These are phyloP conservation scores for Hygrophorus russula DNA, from an alignment of 768 basidiomycete genomes.

Conservation along the genomic window DNA sequence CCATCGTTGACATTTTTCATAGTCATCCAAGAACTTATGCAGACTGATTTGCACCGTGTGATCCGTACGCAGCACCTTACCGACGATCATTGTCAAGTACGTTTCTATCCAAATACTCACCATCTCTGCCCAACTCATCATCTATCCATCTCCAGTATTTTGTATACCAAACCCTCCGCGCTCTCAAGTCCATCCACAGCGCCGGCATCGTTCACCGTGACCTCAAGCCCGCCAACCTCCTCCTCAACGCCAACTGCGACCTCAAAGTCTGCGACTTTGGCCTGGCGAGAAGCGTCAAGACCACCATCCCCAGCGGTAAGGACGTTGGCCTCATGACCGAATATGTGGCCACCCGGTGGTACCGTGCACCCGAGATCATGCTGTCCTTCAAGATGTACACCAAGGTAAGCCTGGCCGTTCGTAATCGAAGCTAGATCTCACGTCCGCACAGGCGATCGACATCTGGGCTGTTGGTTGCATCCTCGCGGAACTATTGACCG, in stretches of 20 bases:
- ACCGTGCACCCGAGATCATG: slow-evolving; percentile 92
- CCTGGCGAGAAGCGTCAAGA: slow-evolving; percentile 57
- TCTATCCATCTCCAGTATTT: slow-evolving; percentile 41
- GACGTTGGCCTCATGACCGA: slow-evolving; percentile 67
- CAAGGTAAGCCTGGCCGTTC: slow-evolving; percentile 29
- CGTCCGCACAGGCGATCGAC: slow-evolving; percentile 41
- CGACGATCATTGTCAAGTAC: slow-evolving; percentile 80
- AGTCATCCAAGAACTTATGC: slow-evolving; percentile 85
- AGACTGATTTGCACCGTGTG: slow-evolving; percentile 85
- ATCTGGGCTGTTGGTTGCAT: slow-evolving; percentile 70
- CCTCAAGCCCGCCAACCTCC: slow-evolving; percentile 79
- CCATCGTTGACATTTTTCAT: slow-evolving; percentile 4
- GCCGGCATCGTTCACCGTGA: slow-evolving; percentile 74
- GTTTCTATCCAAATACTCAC: slow-evolving; percentile 4
- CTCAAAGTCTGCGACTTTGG: slow-evolving; percentile 89
- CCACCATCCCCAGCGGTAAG: slow-evolving; percentile 42
- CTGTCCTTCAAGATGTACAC: slow-evolving; percentile 86
- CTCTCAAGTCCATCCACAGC: slow-evolving; percentile 82
- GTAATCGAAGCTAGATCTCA: slow-evolving; percentile 6
- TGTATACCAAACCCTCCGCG: slow-evolving; percentile 75
- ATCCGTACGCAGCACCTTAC: slow-evolving; percentile 84
- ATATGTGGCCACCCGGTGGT: slow-evolving; percentile 90
- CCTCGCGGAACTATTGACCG: slow-evolving; percentile 72
- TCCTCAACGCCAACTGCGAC: slow-evolving; percentile 85
- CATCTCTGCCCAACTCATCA: neutral